Conservation (phyloP, 768 basidiomycete species). For the Clitopilus hobsonii region DNA sequence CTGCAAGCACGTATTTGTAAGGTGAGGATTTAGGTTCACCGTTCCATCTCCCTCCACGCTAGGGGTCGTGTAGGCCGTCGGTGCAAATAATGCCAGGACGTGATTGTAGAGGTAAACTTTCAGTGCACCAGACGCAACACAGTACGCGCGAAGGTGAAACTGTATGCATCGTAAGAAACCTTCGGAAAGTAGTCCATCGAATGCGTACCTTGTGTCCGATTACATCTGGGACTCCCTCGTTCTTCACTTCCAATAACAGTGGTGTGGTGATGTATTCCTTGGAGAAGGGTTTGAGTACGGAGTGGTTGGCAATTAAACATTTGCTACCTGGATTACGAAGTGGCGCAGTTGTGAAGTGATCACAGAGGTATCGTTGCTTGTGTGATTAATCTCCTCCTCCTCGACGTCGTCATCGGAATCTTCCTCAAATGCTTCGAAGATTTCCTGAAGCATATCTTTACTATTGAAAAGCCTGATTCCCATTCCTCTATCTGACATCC, state of each 20-base stretch:
- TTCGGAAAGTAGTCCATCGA: constrained; percentile 48
- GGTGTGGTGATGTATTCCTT: constrained; percentile 86
- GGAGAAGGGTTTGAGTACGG: background rate
- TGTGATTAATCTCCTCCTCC: constrained; percentile 24
- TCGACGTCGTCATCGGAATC: constrained; percentile 46
- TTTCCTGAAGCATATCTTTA: constrained; percentile 62
- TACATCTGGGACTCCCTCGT: constrained; percentile 16
- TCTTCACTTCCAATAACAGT: constrained; percentile 60
- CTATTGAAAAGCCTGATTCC: constrained; percentile 89
- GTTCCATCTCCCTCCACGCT: constrained; percentile 16
- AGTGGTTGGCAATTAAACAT: background rate
- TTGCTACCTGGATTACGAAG: constrained; percentile 87
- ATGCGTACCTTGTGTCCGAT: constrained; percentile 38
- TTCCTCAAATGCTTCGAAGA: constrained; percentile 79
- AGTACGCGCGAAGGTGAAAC: constrained; percentile 95
- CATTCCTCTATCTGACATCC: constrained; percentile 95
- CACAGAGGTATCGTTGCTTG: constrained; percentile 43
- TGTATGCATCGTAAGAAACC: too few relatives aligned
- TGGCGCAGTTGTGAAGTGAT: constrained; percentile 86
- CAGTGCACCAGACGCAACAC: constrained; percentile 70
- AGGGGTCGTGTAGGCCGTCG: constrained; percentile 60
- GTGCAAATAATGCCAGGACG: constrained; percentile 86
- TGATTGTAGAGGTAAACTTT: constrained; percentile 77
- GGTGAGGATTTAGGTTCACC: constrained; percentile 65
- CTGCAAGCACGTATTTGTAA: constrained; percentile 93